Evolutionary conservation across 1,284 basidiomycete genomes (phyloP).

Genomic region (Boletus sp.): DNA sequence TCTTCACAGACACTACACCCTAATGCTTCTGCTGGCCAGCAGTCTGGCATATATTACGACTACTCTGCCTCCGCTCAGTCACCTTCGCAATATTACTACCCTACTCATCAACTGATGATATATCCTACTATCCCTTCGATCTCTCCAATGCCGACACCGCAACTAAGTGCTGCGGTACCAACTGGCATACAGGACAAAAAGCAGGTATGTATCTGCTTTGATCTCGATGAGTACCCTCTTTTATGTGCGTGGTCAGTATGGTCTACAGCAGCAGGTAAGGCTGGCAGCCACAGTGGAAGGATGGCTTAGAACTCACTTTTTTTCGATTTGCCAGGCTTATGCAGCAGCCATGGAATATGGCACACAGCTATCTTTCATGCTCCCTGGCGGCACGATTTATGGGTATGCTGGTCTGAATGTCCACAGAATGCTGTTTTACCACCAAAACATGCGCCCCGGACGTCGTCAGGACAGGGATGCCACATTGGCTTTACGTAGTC

Average conservation of each 20-base stretch:
- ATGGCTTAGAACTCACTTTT: constrained; percentile 41
- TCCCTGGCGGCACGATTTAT: constrained; percentile 46
- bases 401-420: constrained; percentile 32
- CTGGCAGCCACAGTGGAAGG: constrained; percentile 37
- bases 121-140: constrained; percentile 51
- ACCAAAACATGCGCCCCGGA: constrained; percentile 40
- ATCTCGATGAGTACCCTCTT: constrained; percentile 3
- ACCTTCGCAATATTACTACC: constrained; percentile 62
- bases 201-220: constrained; percentile 44
- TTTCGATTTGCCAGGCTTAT: constrained; percentile 45
- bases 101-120: constrained; percentile 56
- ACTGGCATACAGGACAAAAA: constrained; percentile 56
- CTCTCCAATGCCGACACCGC: constrained; percentile 53
- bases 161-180: constrained; percentile 42
- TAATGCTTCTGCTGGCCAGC: constrained; percentile 46
- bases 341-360: constrained; percentile 46
- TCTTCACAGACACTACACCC: constrained; percentile 46
- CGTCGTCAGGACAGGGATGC: constrained; percentile 42
- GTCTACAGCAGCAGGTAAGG: constrained; percentile 50
- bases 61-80: constrained; percentile 49
- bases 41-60: constrained; percentile 60
- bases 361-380: constrained; percentile 47
- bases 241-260: constrained; percentile 39
- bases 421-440: constrained; percentile 39
- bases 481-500: constrained; percentile 53